Conservation (phyloP, 371 early-diverging fungal species). For the Capniomyces stellatus region DNA sequence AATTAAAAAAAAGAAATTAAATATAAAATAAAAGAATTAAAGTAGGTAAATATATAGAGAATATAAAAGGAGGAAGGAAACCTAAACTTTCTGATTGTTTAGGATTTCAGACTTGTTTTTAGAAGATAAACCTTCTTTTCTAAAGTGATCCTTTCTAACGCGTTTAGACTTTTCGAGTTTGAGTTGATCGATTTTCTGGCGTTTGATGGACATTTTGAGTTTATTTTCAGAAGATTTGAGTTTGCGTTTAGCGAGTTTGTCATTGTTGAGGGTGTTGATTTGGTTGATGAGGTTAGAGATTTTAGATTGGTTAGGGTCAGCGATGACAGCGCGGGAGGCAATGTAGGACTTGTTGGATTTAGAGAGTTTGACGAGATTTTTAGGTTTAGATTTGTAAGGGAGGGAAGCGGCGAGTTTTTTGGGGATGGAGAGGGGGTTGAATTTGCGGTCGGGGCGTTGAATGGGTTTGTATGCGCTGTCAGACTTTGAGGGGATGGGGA, state of each 20-base stretch:
- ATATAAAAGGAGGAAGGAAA: no score
- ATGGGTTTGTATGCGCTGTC: conserved; percentile 78
- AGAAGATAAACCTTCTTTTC: background rate
- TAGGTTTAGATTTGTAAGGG: conserved; percentile 86
- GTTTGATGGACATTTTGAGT: conserved; percentile 9
- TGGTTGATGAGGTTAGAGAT: conserved; percentile 63
- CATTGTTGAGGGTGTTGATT: conserved; percentile 30
- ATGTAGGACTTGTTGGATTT: conserved; percentile 29
- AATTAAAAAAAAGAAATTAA: background rate
- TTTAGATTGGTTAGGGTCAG: conserved; percentile 78
- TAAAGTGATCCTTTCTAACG: background rate
- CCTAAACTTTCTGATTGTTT: no score
- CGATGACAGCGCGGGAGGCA: conserved; percentile 64
- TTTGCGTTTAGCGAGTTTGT: conserved; percentile 18
- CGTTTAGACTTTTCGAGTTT: background rate
- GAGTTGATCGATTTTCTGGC: background rate
- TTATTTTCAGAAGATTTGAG: conserved; percentile 12
- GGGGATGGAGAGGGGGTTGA: conserved; percentile 72
- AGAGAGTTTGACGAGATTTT: conserved; percentile 30
- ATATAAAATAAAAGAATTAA: background rate
- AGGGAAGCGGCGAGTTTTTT: conserved; percentile 59
- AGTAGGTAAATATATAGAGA: background rate
- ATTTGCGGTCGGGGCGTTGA: conserved; percentile 60
- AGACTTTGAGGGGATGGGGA: conserved; percentile 45
- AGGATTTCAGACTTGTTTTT: background rate